Evolutionary conservation across 306 rosid species (phyloP), one percentile per base, ranked within the genome.

Genomic region (Rosa rugosa): DNA sequence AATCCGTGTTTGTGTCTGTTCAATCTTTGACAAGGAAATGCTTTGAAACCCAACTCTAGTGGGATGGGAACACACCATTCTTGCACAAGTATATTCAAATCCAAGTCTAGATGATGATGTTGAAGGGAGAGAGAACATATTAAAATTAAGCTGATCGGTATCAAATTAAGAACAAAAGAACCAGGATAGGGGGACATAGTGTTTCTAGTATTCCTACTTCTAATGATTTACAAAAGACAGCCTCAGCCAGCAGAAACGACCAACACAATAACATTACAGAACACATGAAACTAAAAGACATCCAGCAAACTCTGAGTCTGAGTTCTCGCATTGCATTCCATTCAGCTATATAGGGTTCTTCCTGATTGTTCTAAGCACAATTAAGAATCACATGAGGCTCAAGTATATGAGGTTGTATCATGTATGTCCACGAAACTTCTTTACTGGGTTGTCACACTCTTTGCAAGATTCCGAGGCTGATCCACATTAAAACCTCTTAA

Each of bases 401-500:
- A 49, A 6, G 77, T 67, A 71, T 69, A 34, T 47, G 73, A 60
- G 69, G 68, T 46, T 49, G 47, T 50, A 17, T 7, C 67, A n/a
- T 10, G 36, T 51, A 14, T 57, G 53, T 53, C 67, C 2, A 22
- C 2, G 5, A 11, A 78, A 83, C 56, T 67, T 49, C 53, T 42
- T 80, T 85, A 93, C 78, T 87, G 87, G 0, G 99, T 95, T 4
- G 98, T 95, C 63, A 95, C 99, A 81, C 99, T 95, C 92, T 95
- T 95, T 6, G 99, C 99, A 27, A 95, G 97, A 90, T 95, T 95
- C 73, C 98, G 93, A 64, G 98, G 99, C 85, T 93, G 99, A 77
- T 95, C 99, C n/a, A 91, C 95, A 20, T 95, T 95, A 80, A 84
- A 90, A 69, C 99, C 99, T 81, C 94, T 90, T 73, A 91, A 86